phyloP scores from a whole-genome alignment of 2,329 filamentous ascomycete genomes.

The Xenoacremonium recifei region DNA sequence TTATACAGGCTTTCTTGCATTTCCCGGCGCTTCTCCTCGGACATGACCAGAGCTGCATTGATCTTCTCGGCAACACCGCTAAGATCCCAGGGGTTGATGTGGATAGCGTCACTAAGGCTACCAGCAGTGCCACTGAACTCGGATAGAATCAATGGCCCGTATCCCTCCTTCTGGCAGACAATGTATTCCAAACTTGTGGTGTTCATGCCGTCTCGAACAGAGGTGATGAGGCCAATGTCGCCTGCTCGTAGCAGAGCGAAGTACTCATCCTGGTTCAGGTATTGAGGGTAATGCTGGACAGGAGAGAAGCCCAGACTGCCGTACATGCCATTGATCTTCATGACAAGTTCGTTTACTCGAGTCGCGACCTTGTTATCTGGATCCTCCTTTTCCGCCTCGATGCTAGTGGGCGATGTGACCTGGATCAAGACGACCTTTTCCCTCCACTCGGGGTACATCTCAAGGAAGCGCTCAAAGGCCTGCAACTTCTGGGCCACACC shows the following conservation, averaged over 20 bases:
- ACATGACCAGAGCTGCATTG: conserved; percentile 77
- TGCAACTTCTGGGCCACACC: conserved; percentile 95
- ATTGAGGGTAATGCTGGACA: conserved; percentile 93
- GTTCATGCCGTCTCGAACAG: conserved; percentile 96
- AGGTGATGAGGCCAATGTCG: conserved; percentile 92
- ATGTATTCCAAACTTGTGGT: conserved; percentile 95
- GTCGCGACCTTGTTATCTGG: conserved; percentile 78
- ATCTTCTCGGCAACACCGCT: conserved; percentile 81
- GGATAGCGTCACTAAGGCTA: conserved; percentile 79
- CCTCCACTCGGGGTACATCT: conserved; percentile 86
- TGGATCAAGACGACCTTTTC: conserved; percentile 93
- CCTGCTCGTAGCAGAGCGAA: conserved; percentile 88
- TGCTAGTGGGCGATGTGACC: conserved; percentile 83
- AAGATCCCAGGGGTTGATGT: conserved; percentile 96
- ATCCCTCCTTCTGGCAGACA: conserved; percentile 82
- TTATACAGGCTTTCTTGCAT: conserved; percentile 76
- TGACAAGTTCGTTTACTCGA: conserved; percentile 86
- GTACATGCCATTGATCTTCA: conserved; percentile 86
- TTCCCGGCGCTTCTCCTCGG: conserved; percentile 58
- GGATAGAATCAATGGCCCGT: conserved; percentile 87
- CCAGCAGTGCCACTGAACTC: conserved; percentile 95
- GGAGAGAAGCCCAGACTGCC: conserved; percentile 87
- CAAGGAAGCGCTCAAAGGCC: conserved; percentile 89
- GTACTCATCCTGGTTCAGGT: conserved; percentile 86
- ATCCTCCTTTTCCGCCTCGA: conserved; percentile 76